These are phyloP conservation scores for Tuber melanosporum DNA, from an alignment of 495 filamentous ascomycete genomes.

Conservation along the genomic window DNA sequence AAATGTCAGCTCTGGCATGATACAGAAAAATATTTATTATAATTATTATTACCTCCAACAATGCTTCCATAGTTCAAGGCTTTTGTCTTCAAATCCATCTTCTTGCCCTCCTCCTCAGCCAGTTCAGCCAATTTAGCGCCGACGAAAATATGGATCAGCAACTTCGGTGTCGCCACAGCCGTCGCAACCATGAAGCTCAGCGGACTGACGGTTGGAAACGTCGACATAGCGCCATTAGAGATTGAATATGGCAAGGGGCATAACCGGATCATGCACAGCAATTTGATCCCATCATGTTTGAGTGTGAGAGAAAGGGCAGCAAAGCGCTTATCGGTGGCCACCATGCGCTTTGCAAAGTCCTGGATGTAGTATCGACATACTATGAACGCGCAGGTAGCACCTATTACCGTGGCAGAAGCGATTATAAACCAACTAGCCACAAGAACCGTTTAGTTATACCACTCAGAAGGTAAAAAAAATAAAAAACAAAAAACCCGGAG, in stretches of 20 bases:
- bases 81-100: slow-evolving; percentile 61
- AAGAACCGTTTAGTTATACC: slow-evolving; percentile 1
- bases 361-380: slow-evolving; percentile 70
- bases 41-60: slow-evolving; percentile 48
- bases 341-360: slow-evolving; percentile 67
- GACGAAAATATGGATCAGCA: slow-evolving; percentile 89
- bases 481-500: slow-evolving; percentile 43
- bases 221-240: slow-evolving; percentile 88
- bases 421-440: slow-evolving; percentile 65
- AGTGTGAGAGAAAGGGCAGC: slow-evolving; percentile 61
- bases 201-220: slow-evolving; percentile 78
- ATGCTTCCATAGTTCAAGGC: slow-evolving; percentile 78
- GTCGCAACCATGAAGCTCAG: slow-evolving; percentile 74
- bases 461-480: slow-evolving; percentile 5
- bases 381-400: slow-evolving; percentile 71
- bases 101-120: slow-evolving; percentile 56
- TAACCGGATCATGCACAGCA: slow-evolving; percentile 85
- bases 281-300: slow-evolving; percentile 76
- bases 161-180: slow-evolving; percentile 67
- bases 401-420: slow-evolving; percentile 67
- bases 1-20: neutral
- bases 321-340: slow-evolving; percentile 74
- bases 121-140: slow-evolving; percentile 69
- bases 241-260: slow-evolving; percentile 93
- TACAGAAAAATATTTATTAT: neutral